Evolutionary conservation across 2,329 filamentous ascomycete genomes (phyloP), one percentile per base, ranked within the genome.

Genomic region (Acephala macrosclerotiorum): DNA sequence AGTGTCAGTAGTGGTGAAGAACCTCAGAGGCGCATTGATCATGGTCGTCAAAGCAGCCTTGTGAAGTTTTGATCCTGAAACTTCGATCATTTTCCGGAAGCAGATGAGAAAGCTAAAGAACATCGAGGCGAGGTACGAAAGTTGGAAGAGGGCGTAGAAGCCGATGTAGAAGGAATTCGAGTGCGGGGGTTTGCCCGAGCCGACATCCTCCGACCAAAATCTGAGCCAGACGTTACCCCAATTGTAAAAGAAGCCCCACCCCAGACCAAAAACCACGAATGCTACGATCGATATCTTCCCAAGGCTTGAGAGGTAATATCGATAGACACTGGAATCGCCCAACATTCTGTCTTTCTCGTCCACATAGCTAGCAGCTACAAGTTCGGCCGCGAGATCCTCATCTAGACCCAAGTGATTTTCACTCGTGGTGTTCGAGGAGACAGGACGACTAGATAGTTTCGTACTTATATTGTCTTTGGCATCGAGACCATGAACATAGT

Each of bases 401-500:
- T 49, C 4, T 20, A 1, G 20, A n/a, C n/a, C n/a, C n/a, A 49
- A 22, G 20, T 11, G 2, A 8, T 11, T n/a, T 25, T 14, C n/a
- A 3, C 7, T 20, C 18, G 12, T 45, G 4, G n/a, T 5, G n/a
- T 22, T 49, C 18, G 11, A 5, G n/a, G 45, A 8, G 6, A 22
- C n/a, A 22, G 2, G n/a, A 14, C 20, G 7, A 20, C 3, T n/a
- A 49, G 11, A 12, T 5, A 8, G 11, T 2, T 22, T 22, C n/a
- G 45, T 7, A 18, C 4, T 25, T 9, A n/a, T 12, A 1, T 6
- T 11, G 1, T n/a, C n/a, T 3, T 49, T 49, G 45, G 25, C 14
- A 35, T 55, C 70, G 74, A 36, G 75, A 70, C 6, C 76, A 68
- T 56, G 80, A 71, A 70, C 69, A 65, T 70, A 71, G n/a, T 58